These are phyloP conservation scores for Gaillardinia entomophila DNA, from an alignment of 805 yeast genomes.

Conservation along the genomic window DNA sequence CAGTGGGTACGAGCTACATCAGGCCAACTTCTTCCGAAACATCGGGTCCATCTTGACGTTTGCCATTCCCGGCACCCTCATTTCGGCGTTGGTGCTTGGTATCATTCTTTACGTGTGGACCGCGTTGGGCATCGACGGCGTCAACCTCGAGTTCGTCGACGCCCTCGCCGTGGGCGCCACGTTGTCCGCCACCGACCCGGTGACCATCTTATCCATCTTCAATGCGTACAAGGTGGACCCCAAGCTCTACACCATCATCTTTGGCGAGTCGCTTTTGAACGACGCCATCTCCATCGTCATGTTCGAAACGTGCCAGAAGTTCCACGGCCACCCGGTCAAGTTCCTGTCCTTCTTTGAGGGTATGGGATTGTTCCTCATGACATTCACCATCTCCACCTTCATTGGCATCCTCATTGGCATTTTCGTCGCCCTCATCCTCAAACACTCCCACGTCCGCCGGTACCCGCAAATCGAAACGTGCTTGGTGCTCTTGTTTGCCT, in stretches of 20 bases:
- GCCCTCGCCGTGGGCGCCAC: constrained; percentile 98
- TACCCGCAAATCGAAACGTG: constrained; percentile 98
- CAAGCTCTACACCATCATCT: constrained; percentile 90
- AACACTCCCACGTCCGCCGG: constrained; percentile 88
- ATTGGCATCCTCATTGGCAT: constrained; percentile 89
- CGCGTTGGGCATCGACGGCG: constrained; percentile 81
- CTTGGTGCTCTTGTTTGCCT: constrained; percentile 81
- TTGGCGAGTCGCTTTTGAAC: constrained; percentile 91
- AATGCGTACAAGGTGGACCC: constrained; percentile 98
- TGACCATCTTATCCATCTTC: constrained; percentile 91
- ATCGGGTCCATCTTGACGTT: constrained; percentile 85
- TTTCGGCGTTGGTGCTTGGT: constrained; percentile 90
- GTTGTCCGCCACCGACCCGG: constrained; percentile 96
- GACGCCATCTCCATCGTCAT: constrained; percentile 98
- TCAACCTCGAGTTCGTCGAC: constrained; percentile 88
- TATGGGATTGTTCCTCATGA: constrained; percentile 86
- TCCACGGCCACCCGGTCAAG: constrained; percentile 75
- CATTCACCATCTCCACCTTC: constrained; percentile 82
- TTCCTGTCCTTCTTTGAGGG: constrained; percentile 85
- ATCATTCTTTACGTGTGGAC: constrained; percentile 85
- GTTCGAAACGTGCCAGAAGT: constrained; percentile 97
- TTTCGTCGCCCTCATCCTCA: constrained; percentile 79
- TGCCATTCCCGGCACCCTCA: constrained; percentile 96
- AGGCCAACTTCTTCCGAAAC: constrained; percentile 89
- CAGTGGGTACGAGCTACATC: constrained; percentile 95